Evolutionary conservation across 2,329 filamentous ascomycete genomes (phyloP).

Genomic region (Xylaria sp.): DNA sequence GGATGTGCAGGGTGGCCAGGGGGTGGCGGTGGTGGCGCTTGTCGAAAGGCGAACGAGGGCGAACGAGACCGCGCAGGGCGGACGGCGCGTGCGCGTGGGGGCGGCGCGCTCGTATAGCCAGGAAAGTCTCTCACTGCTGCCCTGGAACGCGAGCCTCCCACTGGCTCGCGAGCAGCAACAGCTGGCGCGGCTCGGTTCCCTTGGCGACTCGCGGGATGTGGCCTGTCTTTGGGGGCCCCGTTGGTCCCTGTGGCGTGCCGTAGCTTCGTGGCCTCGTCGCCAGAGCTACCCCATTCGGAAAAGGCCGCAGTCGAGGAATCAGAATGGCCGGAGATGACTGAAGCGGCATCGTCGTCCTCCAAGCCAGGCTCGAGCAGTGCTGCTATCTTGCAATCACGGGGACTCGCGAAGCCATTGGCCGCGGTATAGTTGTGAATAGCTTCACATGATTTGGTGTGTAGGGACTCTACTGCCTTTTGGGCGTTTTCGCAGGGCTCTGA

Average conservation of each 20-base stretch:
- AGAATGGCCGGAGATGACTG: slow-evolving; percentile 35
- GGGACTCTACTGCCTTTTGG: slow-evolving; percentile 35
- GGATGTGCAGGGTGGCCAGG: slow-evolving; percentile 7
- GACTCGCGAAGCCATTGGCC: slow-evolving; percentile 36
- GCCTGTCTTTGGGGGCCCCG: slow-evolving; percentile 3
- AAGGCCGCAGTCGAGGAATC: slow-evolving; percentile 33
- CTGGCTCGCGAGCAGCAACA: slow-evolving; percentile 1
- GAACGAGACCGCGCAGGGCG: slow-evolving; percentile 18
- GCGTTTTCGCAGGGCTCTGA: slow-evolving; percentile 31
- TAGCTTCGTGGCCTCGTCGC: slow-evolving; percentile 32
- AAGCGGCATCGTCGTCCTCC: slow-evolving; percentile 31
- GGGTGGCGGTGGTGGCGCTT: slow-evolving; percentile 14
- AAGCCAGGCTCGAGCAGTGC: slow-evolving; percentile 18
- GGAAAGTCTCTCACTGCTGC: not conserved
- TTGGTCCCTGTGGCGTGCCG: not conserved
- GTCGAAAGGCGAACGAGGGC: slow-evolving; percentile 2
- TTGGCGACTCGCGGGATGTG: not conserved
- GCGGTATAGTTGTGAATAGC: slow-evolving; percentile 37
- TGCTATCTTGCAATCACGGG: slow-evolving; percentile 28
- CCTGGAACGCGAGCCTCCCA: slow-evolving; percentile 5
- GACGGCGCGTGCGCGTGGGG: slow-evolving; percentile 4
- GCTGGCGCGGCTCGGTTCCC: not conserved
- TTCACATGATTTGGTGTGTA: slow-evolving; percentile 39
- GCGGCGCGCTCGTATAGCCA: not conserved
- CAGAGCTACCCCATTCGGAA: slow-evolving; percentile 38